Evolutionary conservation across 352 stramenopile species (phyloP), one percentile per base, ranked within the genome.

Genomic region (Pythium coloratum): DNA sequence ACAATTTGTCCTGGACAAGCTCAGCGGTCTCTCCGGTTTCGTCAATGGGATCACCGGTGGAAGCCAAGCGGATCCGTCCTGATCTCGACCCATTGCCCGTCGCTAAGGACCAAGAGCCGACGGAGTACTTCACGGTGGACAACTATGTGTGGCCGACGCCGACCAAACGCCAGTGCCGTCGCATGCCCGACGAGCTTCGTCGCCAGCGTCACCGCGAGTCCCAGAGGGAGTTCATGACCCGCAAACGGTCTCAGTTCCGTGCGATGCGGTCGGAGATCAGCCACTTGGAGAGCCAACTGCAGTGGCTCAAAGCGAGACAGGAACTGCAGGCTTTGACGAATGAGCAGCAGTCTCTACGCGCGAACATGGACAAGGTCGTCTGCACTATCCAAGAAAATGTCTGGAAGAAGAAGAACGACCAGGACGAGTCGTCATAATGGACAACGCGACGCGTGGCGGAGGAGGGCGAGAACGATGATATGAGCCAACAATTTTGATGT

Each of bases 201-300:
- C 66, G 66, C 30, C 66, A 72, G 40, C 66, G 66, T 6, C 66
- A 72, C 47, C 59, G 66, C 16, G 59, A 72, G 30, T 64, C 60
- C 8, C 66, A 72, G 50, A 59, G 66, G 13, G 66, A 72, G 36
- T 72, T 72, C 46, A 67, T 72, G 66, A 68, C 46, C 18, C 66
- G 66, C 2, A 72, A 72, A 49, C 59, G 60, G 16, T 34, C 53
- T 7, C 66, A 62, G 36, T 65, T 72, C 30, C 55, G 40, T 12
- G 66, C 54, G 12, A 67, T 72, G 59, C 66, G 60, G 4, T 36
- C 46, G 9, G 66, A 72, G 60, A 67, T 72, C 40, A 54, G 36
- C 40, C 38, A 65, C 18, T 49, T 72, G 46, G 66, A 72, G 40
- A 53, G 33, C 12, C 64, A 66, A n/a, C 4, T 62, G 32, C 64